Evolutionary conservation across 495 filamentous ascomycete genomes (phyloP).

Genomic region (Trichoderma reesei): DNA sequence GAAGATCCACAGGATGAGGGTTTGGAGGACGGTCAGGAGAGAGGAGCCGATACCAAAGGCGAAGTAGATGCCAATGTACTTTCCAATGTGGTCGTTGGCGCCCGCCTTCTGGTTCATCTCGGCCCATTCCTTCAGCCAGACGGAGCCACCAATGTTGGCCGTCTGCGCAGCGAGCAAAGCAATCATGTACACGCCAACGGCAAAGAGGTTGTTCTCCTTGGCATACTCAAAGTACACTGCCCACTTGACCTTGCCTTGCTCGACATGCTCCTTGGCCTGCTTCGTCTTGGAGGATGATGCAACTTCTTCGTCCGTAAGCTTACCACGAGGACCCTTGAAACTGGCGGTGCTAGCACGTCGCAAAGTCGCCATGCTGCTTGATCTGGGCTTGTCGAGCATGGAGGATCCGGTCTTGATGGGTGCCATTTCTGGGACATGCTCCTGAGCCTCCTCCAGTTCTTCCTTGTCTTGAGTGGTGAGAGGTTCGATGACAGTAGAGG

Average conservation of each 20-base stretch:
- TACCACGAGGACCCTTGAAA: conserved; percentile 77
- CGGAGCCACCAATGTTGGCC: conserved; percentile 65
- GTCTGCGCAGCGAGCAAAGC: conserved; percentile 72
- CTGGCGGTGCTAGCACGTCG: conserved; percentile 86
- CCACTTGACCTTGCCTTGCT: conserved; percentile 98
- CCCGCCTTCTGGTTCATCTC: conserved; percentile 61
- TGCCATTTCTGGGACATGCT: conserved; percentile 56
- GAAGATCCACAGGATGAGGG: conserved; percentile 95
- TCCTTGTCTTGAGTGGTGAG: conserved; percentile 35
- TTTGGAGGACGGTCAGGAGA: conserved; percentile 78
- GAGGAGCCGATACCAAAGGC: conserved; percentile 88
- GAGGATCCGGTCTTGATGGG: conserved; percentile 51
- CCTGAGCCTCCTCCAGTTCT: conserved; percentile 63
- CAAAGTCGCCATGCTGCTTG: conserved; percentile 63
- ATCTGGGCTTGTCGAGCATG: conserved; percentile 33
- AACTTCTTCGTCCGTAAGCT: conserved; percentile 74
- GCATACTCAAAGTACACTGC: conserved; percentile 77
- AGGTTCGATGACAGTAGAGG: conserved; percentile 50
- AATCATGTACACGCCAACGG: conserved; percentile 71
- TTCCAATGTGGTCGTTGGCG: conserved; percentile 65
- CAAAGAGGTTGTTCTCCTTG: conserved; percentile 80
- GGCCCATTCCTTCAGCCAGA: conserved; percentile 92
- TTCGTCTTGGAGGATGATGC: conserved; percentile 54
- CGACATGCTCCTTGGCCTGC: conserved; percentile 74
- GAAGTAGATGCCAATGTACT: conserved; percentile 91